A percentile compares a stretch with the other conserved stretches of the same genome.
phyloP scores from a whole-genome alignment of 805 yeast species.

The Metschnikowia dekortorum region DNA sequence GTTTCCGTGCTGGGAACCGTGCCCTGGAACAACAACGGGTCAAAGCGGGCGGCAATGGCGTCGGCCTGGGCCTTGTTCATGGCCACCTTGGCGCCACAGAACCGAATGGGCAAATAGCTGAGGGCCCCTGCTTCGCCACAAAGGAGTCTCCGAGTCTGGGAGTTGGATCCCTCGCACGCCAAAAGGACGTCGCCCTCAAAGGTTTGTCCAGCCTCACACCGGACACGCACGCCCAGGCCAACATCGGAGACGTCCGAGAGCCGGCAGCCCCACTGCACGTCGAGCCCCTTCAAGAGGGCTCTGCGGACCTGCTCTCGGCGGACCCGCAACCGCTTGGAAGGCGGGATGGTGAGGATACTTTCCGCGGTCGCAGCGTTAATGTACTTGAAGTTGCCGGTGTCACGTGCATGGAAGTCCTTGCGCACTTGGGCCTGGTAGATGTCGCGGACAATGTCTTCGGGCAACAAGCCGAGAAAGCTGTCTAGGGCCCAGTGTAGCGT shows the following conservation, averaged over 20 bases:
- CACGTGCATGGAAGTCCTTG: conserved; percentile 21
- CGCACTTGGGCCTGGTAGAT: conserved; percentile 22
- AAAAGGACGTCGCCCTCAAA: no score
- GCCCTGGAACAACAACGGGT: conserved; percentile 22
- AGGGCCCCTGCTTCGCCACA: conserved; percentile 14
- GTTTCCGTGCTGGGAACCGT: no score
- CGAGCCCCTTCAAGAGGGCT: no score
- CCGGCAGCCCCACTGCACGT: no score
- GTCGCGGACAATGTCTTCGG: conserved; percentile 16
- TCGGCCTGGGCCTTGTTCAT: conserved; percentile 19
- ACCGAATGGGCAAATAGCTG: conserved; percentile 22
- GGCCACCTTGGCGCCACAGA: conserved; percentile 23
- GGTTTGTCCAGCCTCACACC: no score
- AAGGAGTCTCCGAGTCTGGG: no score
- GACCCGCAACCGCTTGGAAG: conserved; percentile 19
- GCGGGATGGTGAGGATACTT: conserved; percentile 24
- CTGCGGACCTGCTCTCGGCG: no score
- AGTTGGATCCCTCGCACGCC: no score
- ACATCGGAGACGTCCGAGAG: no score
- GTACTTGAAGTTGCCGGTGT: conserved; percentile 24
- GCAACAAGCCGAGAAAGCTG: conserved; percentile 19
- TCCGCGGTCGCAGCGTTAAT: conserved; percentile 26
- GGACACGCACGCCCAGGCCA: no score
- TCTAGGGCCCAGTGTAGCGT: conserved; percentile 26
- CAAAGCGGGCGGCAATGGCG: conserved; percentile 16